phyloP scores from a whole-genome alignment of 495 filamentous ascomycete genomes.

The Tuber brumale region DNA sequence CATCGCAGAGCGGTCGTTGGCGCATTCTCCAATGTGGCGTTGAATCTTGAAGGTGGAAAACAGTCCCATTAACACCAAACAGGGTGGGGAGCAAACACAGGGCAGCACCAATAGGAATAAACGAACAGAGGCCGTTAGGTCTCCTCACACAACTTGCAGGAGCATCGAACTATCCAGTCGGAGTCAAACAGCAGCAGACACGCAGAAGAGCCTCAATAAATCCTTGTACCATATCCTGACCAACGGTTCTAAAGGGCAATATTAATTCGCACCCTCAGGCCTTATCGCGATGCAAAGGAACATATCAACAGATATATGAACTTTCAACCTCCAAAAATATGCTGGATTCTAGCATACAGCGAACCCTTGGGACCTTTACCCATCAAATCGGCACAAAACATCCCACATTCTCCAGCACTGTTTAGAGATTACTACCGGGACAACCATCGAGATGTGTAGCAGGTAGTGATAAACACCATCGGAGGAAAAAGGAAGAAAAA shows the following conservation, averaged over 20 bases:
- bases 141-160: neutral
- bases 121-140: neutral
- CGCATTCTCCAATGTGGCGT: neutral
- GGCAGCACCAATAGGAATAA: neutral
- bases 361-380: neutral
- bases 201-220: constrained; percentile 2
- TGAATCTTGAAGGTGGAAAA: neutral
- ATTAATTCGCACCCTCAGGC: neutral
- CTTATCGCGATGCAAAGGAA: neutral
- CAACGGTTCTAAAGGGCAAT: neutral
- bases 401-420: neutral
- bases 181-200: neutral
- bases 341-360: neutral
- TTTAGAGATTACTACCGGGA: neutral
- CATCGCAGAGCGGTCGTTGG: neutral
- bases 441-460: neutral
- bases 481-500: constrained; percentile 2
- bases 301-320: neutral
- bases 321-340: neutral
- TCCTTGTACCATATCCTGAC: neutral
- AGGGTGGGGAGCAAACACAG: neutral
- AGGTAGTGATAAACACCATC: neutral
- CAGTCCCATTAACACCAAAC: neutral
- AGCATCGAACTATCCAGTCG: neutral
- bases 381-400: neutral